These are phyloP conservation scores for Podaxis sp. DNA, from an alignment of 768 basidiomycete genomes.

Conservation along the genomic window DNA sequence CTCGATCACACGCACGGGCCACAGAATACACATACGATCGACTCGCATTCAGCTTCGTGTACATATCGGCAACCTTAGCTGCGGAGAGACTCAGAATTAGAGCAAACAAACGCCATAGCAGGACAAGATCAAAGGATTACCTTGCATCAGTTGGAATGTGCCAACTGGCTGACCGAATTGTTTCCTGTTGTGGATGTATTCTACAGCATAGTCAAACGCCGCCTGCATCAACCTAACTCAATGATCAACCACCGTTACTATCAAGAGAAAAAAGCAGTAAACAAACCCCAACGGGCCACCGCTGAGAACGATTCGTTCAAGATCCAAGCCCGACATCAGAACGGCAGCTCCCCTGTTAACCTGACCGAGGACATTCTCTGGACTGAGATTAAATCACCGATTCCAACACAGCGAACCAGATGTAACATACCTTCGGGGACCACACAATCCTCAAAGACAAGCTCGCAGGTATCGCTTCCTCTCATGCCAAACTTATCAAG, in stretches of 20 bases:
- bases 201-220: slow-evolving; percentile 83
- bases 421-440: slow-evolving; percentile 72
- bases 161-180: slow-evolving; percentile 89
- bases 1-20: slow-evolving; percentile 82
- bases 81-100: slow-evolving; percentile 1
- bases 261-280: slow-evolving; percentile 7
- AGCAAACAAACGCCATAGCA: slow-evolving; percentile 5
- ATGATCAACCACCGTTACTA: slow-evolving; percentile 12
- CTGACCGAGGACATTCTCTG: slow-evolving; percentile 83
- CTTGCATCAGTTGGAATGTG: slow-evolving; percentile 96
- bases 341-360: slow-evolving; percentile 81
- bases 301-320: slow-evolving; percentile 88
- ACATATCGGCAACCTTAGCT: slow-evolving; percentile 92
- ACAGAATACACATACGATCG: slow-evolving; percentile 93
- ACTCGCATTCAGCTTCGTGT: slow-evolving; percentile 87
- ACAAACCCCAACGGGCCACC: slow-evolving; percentile 87
- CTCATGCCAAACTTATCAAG: slow-evolving; percentile 97
- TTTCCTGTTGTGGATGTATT: slow-evolving; percentile 90
- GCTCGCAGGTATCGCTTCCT: slow-evolving; percentile 91
- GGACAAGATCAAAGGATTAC: slow-evolving; percentile 35
- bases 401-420: not conserved
- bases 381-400: slow-evolving; percentile 13
- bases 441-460: slow-evolving; percentile 88
- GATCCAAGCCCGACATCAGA: slow-evolving; percentile 92
- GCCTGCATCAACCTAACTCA: slow-evolving; percentile 80